phyloP scores from a whole-genome alignment of 2,329 filamentous ascomycete genomes.

The Hymenoscyphus infarciens region DNA sequence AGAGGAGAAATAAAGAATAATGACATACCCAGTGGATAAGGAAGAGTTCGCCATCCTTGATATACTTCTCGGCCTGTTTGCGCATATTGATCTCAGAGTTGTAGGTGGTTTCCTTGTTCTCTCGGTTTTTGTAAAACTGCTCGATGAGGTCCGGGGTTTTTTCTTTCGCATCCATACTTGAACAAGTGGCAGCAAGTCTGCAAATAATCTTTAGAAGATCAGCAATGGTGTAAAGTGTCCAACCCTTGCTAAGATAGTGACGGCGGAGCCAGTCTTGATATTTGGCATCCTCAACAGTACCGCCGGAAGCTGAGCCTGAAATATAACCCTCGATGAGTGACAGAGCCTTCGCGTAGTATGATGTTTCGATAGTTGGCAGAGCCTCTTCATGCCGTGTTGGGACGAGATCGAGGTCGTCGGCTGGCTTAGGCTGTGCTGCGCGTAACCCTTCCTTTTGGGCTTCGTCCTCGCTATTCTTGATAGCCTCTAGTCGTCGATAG shows the following conservation, averaged over 20 bases:
- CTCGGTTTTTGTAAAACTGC: slow-evolving; percentile 77
- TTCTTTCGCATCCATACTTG: slow-evolving; percentile 83
- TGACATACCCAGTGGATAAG: slow-evolving; percentile 81
- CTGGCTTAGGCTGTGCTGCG: slow-evolving; percentile 72
- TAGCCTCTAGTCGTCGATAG: slow-evolving; percentile 75
- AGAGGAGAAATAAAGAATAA: neutral
- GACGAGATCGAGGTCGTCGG: slow-evolving; percentile 77
- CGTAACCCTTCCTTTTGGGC: slow-evolving; percentile 72
- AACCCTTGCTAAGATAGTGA: slow-evolving; percentile 87
- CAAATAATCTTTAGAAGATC: slow-evolving; percentile 80
- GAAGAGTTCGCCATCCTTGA: slow-evolving; percentile 91
- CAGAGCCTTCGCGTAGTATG: slow-evolving; percentile 83
- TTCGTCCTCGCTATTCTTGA: slow-evolving; percentile 74
- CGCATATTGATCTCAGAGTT: slow-evolving; percentile 86
- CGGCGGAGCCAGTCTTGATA: slow-evolving; percentile 89
- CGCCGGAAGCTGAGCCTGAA: slow-evolving; percentile 40
- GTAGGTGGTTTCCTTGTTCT: slow-evolving; percentile 81
- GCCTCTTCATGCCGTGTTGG: slow-evolving; percentile 65
- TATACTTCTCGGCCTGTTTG: slow-evolving; percentile 86
- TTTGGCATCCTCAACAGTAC: slow-evolving; percentile 74
- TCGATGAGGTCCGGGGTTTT: slow-evolving; percentile 89
- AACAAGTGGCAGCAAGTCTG: slow-evolving; percentile 77
- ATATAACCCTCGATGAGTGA: slow-evolving; percentile 85
- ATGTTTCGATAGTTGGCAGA: slow-evolving; percentile 55
- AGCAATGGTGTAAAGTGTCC: slow-evolving; percentile 90